Base-by-base conservation (phyloP, 768 basidiomycete species). In the Hygrophoropsis aurantiaca region DNA sequence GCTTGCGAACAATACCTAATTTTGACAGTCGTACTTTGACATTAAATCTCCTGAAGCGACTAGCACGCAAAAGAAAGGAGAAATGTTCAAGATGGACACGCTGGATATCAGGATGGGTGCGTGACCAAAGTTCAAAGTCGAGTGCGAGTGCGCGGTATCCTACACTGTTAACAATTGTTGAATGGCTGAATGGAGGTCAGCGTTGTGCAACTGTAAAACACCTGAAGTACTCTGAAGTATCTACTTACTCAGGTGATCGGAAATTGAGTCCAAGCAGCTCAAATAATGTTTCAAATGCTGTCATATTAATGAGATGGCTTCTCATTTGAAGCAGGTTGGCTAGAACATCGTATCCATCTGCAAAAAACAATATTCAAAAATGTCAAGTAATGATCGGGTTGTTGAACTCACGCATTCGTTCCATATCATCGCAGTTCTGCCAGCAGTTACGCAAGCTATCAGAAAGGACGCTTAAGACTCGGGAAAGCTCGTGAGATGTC, bases 381-480 rank as follows among this genome's bases (percentile, higher is more conserved):
- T n/a, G 20, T n/a, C 5, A 42, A 16, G 30, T 32, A 2, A 37
- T 34, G 30, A 5, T 40, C 25, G 15, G n/a, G 13, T 34, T 37
- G 11, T 35, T n/a, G 3, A 11, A 74, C 86, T 58, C 56, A 93
- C 92, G 82, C 44, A 93, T 68, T 26, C 85, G 75, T 60, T 95
- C 94, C 85, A 94, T 92, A 55, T 97, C 94, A 60, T 94, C 94
- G 27, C 90, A 94, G 58, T 91, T 92, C 57, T 90, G 81, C 94
- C 94, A 97, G 56, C 82, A 89, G 54, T 87, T 85, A 53, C 81
- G 81, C 37, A 97, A 62, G 2, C 87, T 81, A 55, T 94, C 91
- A 8, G 81, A 77, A 18, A 95, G 65, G 21, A 94, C 80, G 3
- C 82, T 71, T 5, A 94, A 64, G 0, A 90, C 77, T 13, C 84